A percentile compares a stretch with the other conserved stretches of the same genome.
Conservation (phyloP, 805 yeast species). For the Torulaspora microellipsoides region DNA sequence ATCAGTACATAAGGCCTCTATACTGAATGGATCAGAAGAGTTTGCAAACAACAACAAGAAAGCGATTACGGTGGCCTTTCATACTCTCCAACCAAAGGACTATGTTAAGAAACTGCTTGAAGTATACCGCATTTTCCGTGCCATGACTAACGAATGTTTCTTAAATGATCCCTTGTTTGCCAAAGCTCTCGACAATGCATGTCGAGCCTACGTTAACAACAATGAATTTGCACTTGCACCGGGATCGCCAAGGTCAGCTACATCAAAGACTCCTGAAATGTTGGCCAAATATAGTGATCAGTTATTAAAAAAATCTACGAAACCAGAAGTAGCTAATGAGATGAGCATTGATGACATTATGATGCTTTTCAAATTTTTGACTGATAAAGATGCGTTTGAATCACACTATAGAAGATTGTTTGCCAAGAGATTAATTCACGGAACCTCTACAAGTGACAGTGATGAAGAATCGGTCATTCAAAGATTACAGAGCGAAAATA, state of each 20-base stretch:
- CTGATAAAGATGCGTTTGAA: slow-evolving; percentile 94
- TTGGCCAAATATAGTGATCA: slow-evolving; percentile 87
- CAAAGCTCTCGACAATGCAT: slow-evolving; percentile 85
- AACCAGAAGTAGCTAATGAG: slow-evolving; percentile 63
- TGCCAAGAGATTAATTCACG: slow-evolving; percentile 84
- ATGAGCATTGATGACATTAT: slow-evolving; percentile 82
- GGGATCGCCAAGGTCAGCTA: slow-evolving; percentile 41
- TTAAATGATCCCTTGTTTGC: slow-evolving; percentile 71
- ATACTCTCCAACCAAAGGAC: slow-evolving; percentile 50
- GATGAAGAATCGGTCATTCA: slow-evolving; percentile 81
- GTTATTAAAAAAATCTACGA: slow-evolving; percentile 68
- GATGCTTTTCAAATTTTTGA: slow-evolving; percentile 79
- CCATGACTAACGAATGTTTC: slow-evolving; percentile 38
- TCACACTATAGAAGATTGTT: slow-evolving; percentile 83
- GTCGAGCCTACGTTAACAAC: slow-evolving; percentile 74
- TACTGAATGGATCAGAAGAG: slow-evolving; percentile 14
- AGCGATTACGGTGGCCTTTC: slow-evolving; percentile 38
- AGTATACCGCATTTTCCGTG: slow-evolving; percentile 58
- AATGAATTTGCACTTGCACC: slow-evolving; percentile 74
- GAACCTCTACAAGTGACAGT: slow-evolving; percentile 76
- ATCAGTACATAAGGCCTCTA: slow-evolving; percentile 19
- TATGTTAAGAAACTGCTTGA: slow-evolving; percentile 74
- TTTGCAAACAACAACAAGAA: slow-evolving; percentile 32
- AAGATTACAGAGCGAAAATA: slow-evolving; percentile 81
- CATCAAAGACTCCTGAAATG: slow-evolving; percentile 85